Evolutionary conservation across 805 yeast genomes (phyloP), one percentile per base, ranked within the genome.

Genomic region (Candida takata): DNA sequence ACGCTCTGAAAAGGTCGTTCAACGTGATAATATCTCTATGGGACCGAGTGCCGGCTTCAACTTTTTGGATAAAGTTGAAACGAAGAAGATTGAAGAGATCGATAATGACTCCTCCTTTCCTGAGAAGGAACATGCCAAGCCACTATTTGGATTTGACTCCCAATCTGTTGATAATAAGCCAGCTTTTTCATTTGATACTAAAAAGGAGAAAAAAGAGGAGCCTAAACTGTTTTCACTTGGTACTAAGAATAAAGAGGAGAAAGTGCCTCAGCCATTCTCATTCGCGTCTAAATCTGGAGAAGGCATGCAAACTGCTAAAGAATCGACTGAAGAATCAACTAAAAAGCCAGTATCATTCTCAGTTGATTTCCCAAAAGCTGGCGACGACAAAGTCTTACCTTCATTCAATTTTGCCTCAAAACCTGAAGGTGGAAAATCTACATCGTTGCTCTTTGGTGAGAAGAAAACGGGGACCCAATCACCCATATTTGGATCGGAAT

Each of bases 11-110:
- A 49, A 44, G 27, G 29, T 43, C 3, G 35, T 48, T 4, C 57
- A 49, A 29, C 36, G 16, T 14, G 29, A 33, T 27, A 41, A 31
- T 17, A 24, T 36, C 16, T 31, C 20, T 12, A 9, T 38, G 12
- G 57, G 54, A 3, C 58, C 58, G 39, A 53, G 58, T 43, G 49
- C 58, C 6, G 58, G 58, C 3, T 53, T 53, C 44, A 52, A 46
- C 31, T 53, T 53, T 43, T 16, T 52, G 27, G 38, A 36, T 5
- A 41, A 35, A 17, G 36, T 20, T 9, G 34, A 24, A 6, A 11
- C 7, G 17, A 15, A 26, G 20, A 29, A 25, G 19, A 26, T 19
- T 24, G 14, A 18, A 20, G 33, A 15, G 23, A 20, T 7, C 10
- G 23, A 7, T 20, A 7, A 7, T 8, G 23, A 8, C 7, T 12